These are phyloP conservation scores for Trichoderma afroharzianum DNA, from an alignment of 2,329 filamentous ascomycete species.

Conservation along the genomic window DNA sequence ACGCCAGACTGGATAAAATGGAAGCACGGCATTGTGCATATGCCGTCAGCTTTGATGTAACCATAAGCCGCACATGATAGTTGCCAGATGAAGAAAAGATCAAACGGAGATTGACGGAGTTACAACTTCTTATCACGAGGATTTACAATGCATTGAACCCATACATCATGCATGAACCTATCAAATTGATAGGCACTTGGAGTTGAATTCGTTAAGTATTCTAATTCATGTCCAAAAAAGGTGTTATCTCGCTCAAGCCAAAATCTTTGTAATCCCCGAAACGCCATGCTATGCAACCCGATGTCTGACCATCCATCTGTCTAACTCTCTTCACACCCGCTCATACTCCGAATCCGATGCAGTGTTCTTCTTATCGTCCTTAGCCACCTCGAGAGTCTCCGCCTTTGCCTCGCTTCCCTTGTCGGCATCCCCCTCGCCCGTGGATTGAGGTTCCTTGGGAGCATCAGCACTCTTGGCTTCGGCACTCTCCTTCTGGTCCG, in stretches of 20 bases:
- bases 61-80: neutral
- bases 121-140: neutral
- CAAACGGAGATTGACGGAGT: neutral
- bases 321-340: constrained; percentile 15
- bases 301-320: neutral
- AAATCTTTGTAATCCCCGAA: neutral
- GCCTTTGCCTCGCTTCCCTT: constrained; percentile 14
- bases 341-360: constrained; percentile 35
- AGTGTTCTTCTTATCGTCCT: constrained; percentile 25
- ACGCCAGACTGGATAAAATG: neutral
- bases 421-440: neutral
- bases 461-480: neutral
- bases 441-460: constrained; percentile 1
- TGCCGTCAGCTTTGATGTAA: neutral
- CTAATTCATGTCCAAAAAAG: neutral
- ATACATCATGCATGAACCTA: neutral
- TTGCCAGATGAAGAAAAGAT: neutral
- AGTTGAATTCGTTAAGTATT: neutral
- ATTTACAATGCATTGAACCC: neutral
- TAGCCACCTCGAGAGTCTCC: constrained; percentile 1
- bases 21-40: neutral
- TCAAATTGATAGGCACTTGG: neutral
- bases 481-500: constrained; percentile 22
- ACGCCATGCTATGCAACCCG: constrained; percentile 13
- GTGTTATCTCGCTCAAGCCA: neutral